Evolutionary conservation across 805 yeast species (phyloP).

Genomic region (Isabelozyma pseudorhagii): DNA sequence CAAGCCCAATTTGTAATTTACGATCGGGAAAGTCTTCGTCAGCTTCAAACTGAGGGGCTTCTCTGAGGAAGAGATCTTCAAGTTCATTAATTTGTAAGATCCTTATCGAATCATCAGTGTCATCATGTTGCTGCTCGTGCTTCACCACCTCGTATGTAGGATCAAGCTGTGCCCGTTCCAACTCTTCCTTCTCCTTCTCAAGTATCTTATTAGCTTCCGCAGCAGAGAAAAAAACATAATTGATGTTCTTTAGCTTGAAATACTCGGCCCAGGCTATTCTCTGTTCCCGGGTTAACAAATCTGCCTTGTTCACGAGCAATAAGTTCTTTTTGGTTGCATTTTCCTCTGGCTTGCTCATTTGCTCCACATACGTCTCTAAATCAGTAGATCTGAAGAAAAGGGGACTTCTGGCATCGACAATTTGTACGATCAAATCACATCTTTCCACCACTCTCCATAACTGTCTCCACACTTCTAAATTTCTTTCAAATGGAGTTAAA

Average conservation of each 20-base stretch:
- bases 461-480: constrained; percentile 97
- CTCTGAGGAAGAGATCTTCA: constrained; percentile 70
- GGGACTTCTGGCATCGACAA: constrained; percentile 97
- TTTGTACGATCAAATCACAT: constrained; percentile 90
- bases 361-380: constrained; percentile 78
- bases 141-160: constrained; percentile 23
- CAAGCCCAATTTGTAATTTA: constrained; percentile 85
- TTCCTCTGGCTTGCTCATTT: constrained; percentile 53
- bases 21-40: constrained; percentile 56
- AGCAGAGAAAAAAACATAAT: constrained; percentile 92
- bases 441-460: constrained; percentile 97
- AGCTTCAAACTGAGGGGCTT: constrained; percentile 68
- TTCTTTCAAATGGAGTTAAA: constrained; percentile 95
- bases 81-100: constrained; percentile 82
- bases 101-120: constrained; percentile 42
- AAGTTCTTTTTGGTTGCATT: constrained; percentile 63
- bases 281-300: constrained; percentile 73
- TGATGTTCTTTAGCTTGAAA: constrained; percentile 64
- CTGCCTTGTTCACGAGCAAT: constrained; percentile 90
- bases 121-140: constrained; percentile 20
- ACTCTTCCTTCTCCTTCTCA: constrained; percentile 56
- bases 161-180: constrained; percentile 21
- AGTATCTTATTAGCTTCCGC: constrained; percentile 73
- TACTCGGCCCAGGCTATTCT: constrained; percentile 85
- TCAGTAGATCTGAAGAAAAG: constrained; percentile 84